These are phyloP conservation scores for Solanum rostratum DNA, from an alignment of 257 asterid species.

Conservation along the genomic window DNA sequence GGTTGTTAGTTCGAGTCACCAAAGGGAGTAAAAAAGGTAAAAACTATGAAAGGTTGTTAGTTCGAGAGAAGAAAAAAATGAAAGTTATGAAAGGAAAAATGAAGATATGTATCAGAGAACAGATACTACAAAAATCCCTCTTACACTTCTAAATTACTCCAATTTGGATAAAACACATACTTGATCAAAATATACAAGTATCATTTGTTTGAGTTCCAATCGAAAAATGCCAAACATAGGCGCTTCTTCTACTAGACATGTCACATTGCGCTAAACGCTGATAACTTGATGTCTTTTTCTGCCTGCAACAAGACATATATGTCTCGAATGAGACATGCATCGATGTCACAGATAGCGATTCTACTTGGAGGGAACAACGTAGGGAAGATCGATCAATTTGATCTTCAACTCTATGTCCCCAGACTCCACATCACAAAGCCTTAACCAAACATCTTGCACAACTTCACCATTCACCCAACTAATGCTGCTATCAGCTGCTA, in stretches of 20 bases:
- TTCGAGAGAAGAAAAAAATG: too few relatives aligned
- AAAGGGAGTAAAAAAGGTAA: too few relatives aligned
- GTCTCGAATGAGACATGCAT: background rate
- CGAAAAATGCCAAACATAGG: background rate
- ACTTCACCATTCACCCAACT: slow-evolving; percentile 24
- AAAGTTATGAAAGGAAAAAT: too few relatives aligned
- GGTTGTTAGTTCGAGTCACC: too few relatives aligned
- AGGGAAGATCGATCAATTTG: slow-evolving; percentile 15
- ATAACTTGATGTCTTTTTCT: background rate
- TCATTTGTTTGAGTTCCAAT: background rate
- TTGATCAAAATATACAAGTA: background rate
- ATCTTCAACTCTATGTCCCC: slow-evolving; percentile 34
- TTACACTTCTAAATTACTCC: background rate
- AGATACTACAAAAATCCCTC: background rate
- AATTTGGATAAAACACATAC: background rate
- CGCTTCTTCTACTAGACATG: background rate
- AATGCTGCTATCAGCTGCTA: slow-evolving; percentile 28
- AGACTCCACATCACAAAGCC: slow-evolving; percentile 36
- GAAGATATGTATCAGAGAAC: background rate
- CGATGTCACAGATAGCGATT: background rate
- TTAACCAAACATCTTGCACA: slow-evolving; percentile 33
- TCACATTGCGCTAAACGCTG: background rate
- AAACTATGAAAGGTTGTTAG: too few relatives aligned
- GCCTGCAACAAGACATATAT: background rate
- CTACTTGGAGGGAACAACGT: slow-evolving; percentile 5